A percentile compares a stretch with the other conserved stretches of the same genome.
phyloP scores from a whole-genome alignment of 2,329 filamentous ascomycete species.

The Thielaviopsis cerberus region DNA sequence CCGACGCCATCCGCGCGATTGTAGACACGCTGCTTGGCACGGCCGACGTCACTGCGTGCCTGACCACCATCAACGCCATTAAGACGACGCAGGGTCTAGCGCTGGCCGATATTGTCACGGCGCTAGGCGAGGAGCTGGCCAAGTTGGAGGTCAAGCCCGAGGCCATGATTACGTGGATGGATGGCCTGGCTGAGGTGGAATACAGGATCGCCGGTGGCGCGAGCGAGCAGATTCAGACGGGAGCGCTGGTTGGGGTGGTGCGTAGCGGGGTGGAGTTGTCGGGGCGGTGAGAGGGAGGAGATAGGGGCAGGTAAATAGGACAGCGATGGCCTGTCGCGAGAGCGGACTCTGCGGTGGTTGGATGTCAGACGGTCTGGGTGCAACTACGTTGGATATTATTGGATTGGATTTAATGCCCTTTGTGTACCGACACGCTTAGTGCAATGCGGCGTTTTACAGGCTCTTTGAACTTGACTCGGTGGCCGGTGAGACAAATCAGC shows the following conservation, averaged over 20 bases:
- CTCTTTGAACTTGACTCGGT: too few relatives aligned
- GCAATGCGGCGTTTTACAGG: too few relatives aligned
- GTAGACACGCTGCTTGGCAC: constrained; percentile 67
- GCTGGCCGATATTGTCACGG: constrained; percentile 80
- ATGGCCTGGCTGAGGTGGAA: constrained; percentile 81
- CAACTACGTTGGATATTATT: background rate
- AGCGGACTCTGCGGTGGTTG: background rate
- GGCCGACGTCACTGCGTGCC: constrained; percentile 71
- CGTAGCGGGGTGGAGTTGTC: constrained; percentile 64
- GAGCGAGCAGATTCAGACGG: constrained; percentile 76
- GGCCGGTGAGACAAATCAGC: too few relatives aligned
- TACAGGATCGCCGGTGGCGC: constrained; percentile 77
- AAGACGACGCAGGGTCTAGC: constrained; percentile 76
- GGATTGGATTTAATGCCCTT: background rate
- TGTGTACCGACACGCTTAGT: too few relatives aligned
- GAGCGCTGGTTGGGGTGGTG: constrained; percentile 77
- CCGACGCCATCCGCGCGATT: constrained; percentile 71
- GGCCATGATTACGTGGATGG: constrained; percentile 79
- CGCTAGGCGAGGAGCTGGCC: constrained; percentile 63
- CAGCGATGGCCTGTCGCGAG: background rate
- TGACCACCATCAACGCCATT: constrained; percentile 71
- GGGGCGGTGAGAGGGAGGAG: background rate
- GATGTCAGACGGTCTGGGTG: background rate
- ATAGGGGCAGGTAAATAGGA: background rate
- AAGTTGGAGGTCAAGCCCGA: constrained; percentile 70